These are phyloP conservation scores for Mycena leptocephala DNA, from an alignment of 768 basidiomycete genomes.

Conservation along the genomic window DNA sequence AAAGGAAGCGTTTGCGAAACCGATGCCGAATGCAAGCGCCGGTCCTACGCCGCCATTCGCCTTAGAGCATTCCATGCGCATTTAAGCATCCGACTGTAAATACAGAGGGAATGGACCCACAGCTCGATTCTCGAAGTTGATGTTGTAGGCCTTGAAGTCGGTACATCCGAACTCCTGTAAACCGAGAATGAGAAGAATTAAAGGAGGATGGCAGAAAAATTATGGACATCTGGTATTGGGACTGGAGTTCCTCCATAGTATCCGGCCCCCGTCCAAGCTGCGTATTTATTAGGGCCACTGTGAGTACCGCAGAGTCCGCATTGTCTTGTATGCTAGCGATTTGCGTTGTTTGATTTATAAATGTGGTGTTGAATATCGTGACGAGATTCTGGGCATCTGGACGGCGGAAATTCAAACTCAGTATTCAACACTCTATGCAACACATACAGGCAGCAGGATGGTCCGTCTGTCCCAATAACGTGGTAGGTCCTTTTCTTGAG, in stretches of 20 bases:
- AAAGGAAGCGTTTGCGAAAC: conserved; percentile 64
- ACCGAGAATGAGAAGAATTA: neutral
- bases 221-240: conserved; percentile 43
- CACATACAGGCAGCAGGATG: conserved; percentile 30
- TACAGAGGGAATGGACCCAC: neutral
- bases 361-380: conserved; percentile 47
- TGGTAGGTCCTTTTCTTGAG: conserved; percentile 47
- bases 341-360: conserved; percentile 50
- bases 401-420: neutral
- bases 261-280: conserved; percentile 59
- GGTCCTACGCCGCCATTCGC: conserved; percentile 56
- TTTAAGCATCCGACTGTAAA: neutral
- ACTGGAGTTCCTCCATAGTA: conserved; percentile 53
- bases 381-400: conserved; percentile 34
- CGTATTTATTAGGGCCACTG: conserved; percentile 60
- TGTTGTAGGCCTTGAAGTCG: conserved; percentile 65
- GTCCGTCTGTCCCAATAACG: conserved; percentile 42
- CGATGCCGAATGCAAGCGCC: conserved; percentile 60
- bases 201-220: neutral
- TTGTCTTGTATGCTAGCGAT: conserved; percentile 48
- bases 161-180: conserved; percentile 53
- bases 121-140: conserved; percentile 65
- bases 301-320: conserved; percentile 60
- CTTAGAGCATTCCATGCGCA: neutral
- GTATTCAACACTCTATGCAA: neutral